Conservation (phyloP, 2,329 filamentous ascomycete genomes). For the Ceratocystiopsis brevicomis region DNA sequence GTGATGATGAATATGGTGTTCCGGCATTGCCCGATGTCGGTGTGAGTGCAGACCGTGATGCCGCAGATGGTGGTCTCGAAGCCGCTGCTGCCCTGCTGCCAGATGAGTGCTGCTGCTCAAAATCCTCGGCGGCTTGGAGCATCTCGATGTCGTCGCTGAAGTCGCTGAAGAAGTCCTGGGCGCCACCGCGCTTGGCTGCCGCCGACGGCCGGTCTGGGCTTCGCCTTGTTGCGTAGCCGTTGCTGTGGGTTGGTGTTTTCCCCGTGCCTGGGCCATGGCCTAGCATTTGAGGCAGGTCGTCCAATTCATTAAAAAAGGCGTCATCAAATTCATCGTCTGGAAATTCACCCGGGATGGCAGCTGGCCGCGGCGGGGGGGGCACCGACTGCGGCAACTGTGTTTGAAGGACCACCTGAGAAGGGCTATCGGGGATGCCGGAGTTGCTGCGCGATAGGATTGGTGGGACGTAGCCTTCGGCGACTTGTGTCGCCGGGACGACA, state of each 20-base stretch:
- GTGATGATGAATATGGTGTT: conserved; percentile 5
- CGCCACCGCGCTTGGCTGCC: neutral
- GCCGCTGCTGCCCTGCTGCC: conserved; percentile 11
- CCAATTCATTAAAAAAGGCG: conserved; percentile 8
- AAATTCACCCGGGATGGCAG: neutral
- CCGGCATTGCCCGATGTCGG: conserved; percentile 30
- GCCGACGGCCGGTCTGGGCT: neutral
- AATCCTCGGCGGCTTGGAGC: conserved; percentile 31
- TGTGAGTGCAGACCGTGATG: conserved; percentile 21
- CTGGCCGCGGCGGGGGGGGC: neutral
- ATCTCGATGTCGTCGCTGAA: conserved; percentile 23
- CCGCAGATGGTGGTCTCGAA: conserved; percentile 8
- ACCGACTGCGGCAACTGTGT: conserved; percentile 21
- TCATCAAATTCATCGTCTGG: conserved; percentile 6
- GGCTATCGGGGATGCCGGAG: conserved; percentile 15
- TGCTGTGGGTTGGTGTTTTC: neutral
- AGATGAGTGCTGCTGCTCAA: conserved; percentile 21
- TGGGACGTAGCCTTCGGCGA: conserved; percentile 13
- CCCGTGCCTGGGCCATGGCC: too few relatives aligned
- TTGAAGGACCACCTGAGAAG: conserved; percentile 31
- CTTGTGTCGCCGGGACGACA: conserved; percentile 28
- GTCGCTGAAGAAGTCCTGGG: conserved; percentile 11
- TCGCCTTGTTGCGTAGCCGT: neutral
- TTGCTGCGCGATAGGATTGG: conserved; percentile 16
- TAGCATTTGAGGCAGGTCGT: neutral